Conservation (phyloP, 441 rosid species). For the Iberis amara region DNA sequence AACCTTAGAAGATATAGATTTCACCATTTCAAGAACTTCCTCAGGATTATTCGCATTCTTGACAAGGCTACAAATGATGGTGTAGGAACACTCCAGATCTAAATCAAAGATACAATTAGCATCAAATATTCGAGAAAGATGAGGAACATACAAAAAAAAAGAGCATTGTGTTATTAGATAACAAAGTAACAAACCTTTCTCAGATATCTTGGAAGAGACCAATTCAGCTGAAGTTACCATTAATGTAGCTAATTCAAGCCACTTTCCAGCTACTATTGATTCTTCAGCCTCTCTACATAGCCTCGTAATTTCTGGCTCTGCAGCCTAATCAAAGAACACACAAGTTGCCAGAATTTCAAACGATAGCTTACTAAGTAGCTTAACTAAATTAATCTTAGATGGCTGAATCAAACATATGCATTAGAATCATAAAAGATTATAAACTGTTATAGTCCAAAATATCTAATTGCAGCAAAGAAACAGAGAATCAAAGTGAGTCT, state of each 20-base stretch:
- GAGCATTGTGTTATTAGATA: not conserved
- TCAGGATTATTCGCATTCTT: conserved; percentile 51
- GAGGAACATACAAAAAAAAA: too few species aligned
- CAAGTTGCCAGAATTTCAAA: not conserved
- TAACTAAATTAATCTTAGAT: not conserved
- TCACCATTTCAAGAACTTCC: conserved; percentile 68
- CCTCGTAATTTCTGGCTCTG: conserved; percentile 73
- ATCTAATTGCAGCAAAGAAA: too few species aligned
- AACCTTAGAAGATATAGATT: conserved; percentile 64
- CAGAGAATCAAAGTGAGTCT: too few species aligned
- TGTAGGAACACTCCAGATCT: conserved; percentile 95
- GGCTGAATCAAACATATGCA: too few species aligned
- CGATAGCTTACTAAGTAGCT: not conserved
- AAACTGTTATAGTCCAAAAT: too few species aligned
- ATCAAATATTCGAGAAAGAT: not conserved
- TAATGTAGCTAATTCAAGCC: conserved; percentile 77
- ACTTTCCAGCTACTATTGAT: conserved; percentile 51
- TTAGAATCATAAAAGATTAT: too few species aligned
- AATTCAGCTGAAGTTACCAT: conserved; percentile 90
- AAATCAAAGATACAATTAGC: conserved; percentile 14
- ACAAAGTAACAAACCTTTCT: conserved; percentile 54
- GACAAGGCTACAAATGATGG: conserved; percentile 87
- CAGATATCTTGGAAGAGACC: conserved; percentile 81
- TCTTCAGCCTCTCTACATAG: conserved; percentile 81
- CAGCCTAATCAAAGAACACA: conserved; percentile 41